Conservation (phyloP, 1,284 basidiomycete genomes). For the Heimioporus retisporus region DNA sequence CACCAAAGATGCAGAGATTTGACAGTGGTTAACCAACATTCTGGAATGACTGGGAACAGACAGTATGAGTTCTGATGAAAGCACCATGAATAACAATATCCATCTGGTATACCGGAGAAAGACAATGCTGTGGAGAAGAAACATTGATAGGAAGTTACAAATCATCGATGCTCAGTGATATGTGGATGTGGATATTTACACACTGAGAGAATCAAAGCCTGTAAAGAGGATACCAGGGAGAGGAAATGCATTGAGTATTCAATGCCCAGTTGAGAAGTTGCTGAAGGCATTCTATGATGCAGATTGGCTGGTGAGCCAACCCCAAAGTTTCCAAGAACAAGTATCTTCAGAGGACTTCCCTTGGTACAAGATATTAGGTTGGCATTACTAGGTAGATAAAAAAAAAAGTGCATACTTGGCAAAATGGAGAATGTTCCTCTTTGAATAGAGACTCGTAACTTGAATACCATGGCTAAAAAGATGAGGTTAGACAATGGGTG, state of each 20-base stretch:
- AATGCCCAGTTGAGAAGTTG: not conserved
- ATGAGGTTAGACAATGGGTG: too few species aligned
- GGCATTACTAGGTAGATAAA: not conserved
- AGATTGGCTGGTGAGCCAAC: not conserved
- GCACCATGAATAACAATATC: not conserved
- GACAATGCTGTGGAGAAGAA: not conserved
- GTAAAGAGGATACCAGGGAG: too few species aligned
- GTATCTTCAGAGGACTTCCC: not conserved
- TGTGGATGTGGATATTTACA: not conserved
- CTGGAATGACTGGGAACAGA: too few species aligned
- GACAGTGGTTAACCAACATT: too few species aligned
- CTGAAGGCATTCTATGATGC: not conserved
- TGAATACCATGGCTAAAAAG: too few species aligned
- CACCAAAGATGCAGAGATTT: too few species aligned
- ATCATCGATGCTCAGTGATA: not conserved
- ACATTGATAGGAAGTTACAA: not conserved
- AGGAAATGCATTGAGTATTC: not conserved
- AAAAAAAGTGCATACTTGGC: not conserved
- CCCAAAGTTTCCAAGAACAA: not conserved
- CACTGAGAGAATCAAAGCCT: not conserved
- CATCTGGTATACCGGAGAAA: not conserved
- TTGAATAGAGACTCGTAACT: too few species aligned
- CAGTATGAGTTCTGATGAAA: constrained; percentile 1
- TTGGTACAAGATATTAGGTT: not conserved
- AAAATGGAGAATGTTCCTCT: too few species aligned